Evolutionary conservation across 202 grass and related monocot genomes (phyloP), one percentile per base, ranked within the genome.

Genomic region (Elaeis oleifera): DNA sequence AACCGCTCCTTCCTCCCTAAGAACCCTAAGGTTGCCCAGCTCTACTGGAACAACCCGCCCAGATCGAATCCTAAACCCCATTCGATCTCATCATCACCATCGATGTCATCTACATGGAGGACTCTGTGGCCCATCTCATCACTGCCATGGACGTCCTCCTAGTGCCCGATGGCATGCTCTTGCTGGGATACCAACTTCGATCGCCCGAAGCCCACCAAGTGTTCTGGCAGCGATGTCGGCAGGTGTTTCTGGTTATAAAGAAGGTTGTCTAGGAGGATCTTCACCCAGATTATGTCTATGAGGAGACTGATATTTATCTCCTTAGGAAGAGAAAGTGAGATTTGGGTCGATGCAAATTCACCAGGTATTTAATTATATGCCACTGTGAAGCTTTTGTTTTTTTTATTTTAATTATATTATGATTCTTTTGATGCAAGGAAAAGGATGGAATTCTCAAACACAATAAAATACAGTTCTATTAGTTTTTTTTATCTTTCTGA

Each of bases 11-110:
- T 74, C 64, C 70, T 90, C 11, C 52, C 78, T 5, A 79, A 79
- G 44, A 59, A 67, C 3, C 90, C 90, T 3, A 89, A 76, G 62
- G 74, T 85, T 60, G 78, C 81, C 1, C 90, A 88, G 44, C 74
- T 96, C 59, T 85, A 90, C 63, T 96, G 87, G 84, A 90, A 90
- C 74, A 85, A 81, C 61, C 71, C 29, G 75, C 66, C 1, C 90
- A 90, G 63, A 74, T 90, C 61, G 28, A 70, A 44, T 14, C 84
- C 69, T 88, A 7, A 69, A 64, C 77, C 32, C 83, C 78, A 17
- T 96, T 96, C 52, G 81, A 96, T 63, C 68, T 96, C 29, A 79
- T 96, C 36, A 11, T 44, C 7, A 9, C 36, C 36, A 11, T 9
- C 36, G 36, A 44, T 11, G 36, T 44, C 57, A 76, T 96, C 15